phyloP scores from a whole-genome alignment of 2,329 filamentous ascomycete genomes.

The Curvularia sp. region DNA sequence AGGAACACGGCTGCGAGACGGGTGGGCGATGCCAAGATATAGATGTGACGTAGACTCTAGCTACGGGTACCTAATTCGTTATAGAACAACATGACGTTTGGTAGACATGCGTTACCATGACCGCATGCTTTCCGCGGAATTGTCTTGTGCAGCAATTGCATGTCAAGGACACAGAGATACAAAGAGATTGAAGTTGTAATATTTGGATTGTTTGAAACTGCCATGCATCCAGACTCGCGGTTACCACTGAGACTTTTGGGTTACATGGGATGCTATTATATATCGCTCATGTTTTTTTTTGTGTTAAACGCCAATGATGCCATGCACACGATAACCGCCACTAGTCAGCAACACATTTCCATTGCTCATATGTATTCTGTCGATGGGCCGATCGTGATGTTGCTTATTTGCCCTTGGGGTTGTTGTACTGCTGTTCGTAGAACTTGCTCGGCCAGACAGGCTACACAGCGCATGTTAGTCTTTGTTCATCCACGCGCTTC shows the following conservation, averaged over 20 bases:
- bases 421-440: conserved; percentile 43
- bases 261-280: conserved; percentile 3
- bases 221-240: conserved; percentile 1
- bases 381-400: not conserved
- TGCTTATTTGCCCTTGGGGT: conserved; percentile 46
- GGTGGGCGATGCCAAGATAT: conserved; percentile 49
- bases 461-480: conserved; percentile 15
- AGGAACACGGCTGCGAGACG: conserved; percentile 66
- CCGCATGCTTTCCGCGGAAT: not conserved
- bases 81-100: not conserved
- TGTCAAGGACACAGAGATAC: not conserved
- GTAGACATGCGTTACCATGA: not conserved
- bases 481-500: not conserved
- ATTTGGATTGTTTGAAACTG: conserved; percentile 3
- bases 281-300: conserved; percentile 6
- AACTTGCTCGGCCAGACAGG: conserved; percentile 41
- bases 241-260: not conserved
- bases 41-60: conserved; percentile 21
- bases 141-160: not conserved
- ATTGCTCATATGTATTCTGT: conserved; percentile 5
- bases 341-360: not conserved
- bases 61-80: not conserved
- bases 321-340: conserved; percentile 3
- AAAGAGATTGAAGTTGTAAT: not conserved
- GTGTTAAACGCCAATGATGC: conserved; percentile 15